A percentile compares a stretch with the other conserved stretches of the same genome.
Evolutionary conservation across 345 rosid genomes (phyloP).

Genomic region (Rhizophora apiculata): DNA sequence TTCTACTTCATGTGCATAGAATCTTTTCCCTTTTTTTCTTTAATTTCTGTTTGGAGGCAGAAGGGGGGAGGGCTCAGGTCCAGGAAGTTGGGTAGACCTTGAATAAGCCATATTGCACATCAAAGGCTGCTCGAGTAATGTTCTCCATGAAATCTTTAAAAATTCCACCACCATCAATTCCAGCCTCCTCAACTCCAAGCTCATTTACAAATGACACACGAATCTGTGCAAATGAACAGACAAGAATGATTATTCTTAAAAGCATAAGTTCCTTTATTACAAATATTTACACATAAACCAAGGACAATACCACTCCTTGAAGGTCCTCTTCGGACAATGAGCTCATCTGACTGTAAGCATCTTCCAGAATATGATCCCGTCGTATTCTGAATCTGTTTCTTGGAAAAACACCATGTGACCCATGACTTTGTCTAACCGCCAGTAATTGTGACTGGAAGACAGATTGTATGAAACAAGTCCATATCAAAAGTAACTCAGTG

Average conservation of each 20-base stretch:
- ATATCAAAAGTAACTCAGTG: not conserved
- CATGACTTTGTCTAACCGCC: conserved; percentile 65
- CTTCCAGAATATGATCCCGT: conserved; percentile 92
- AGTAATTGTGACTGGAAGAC: conserved; percentile 67
- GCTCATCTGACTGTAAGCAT: conserved; percentile 97
- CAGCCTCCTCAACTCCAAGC: conserved; percentile 99
- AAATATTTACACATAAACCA: conserved; percentile 14
- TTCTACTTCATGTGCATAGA: too few species aligned
- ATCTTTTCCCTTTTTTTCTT: too few species aligned
- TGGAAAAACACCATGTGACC: conserved; percentile 66
- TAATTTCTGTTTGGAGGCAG: too few species aligned
- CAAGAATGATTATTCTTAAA: conserved; percentile 13
- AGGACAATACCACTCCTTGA: conserved; percentile 65
- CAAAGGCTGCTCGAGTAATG: conserved; percentile 93
- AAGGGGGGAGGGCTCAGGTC: too few species aligned
- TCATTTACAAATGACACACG: conserved; percentile 95
- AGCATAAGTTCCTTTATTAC: conserved; percentile 8
- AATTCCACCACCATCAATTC: conserved; percentile 99
- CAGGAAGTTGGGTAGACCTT: conserved; percentile 49
- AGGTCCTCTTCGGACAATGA: conserved; percentile 93
- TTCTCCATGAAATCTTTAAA: conserved; percentile 99
- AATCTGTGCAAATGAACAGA: conserved; percentile 58
- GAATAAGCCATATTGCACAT: conserved; percentile 94
- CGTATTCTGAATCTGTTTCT: conserved; percentile 90
- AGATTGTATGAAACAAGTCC: conserved; percentile 1